Evolutionary conservation across 768 basidiomycete genomes (phyloP).

Genomic region (Tricholoma furcatifolium): DNA sequence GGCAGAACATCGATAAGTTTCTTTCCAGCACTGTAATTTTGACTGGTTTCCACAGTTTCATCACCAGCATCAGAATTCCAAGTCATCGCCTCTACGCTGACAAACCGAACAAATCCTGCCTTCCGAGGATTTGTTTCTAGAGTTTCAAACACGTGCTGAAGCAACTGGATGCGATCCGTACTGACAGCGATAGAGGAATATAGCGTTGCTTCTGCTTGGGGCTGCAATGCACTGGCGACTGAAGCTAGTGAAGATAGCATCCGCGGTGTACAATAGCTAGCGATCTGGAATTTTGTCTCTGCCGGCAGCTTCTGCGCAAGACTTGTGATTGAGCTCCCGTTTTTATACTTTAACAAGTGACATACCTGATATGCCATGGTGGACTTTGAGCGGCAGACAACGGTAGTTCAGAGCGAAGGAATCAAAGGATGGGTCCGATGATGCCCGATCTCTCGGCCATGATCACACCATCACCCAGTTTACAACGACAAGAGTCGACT

Average conservation of each 20-base stretch:
- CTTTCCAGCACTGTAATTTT: background rate
- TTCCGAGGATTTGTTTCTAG: background rate
- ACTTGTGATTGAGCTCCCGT: background rate
- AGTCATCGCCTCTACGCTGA: background rate
- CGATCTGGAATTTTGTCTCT: background rate
- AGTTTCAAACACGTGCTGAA: background rate
- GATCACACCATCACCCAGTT: no score
- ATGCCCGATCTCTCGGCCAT: background rate
- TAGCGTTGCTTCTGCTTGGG: background rate
- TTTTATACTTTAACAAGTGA: background rate
- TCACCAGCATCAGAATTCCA: background rate
- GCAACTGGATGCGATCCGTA: background rate
- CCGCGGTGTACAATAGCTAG: background rate
- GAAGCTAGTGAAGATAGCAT: background rate
- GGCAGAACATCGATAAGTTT: background rate
- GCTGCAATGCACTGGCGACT: background rate
- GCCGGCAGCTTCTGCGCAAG: background rate
- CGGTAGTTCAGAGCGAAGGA: background rate
- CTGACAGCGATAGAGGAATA: background rate
- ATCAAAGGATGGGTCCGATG: background rate
- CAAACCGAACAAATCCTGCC: background rate
- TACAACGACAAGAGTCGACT: no score
- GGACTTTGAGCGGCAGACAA: background rate
- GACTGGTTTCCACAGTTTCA: background rate
- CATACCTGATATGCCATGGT: background rate